Percentiles rank a stretch among this genome's conserved stretches.
These are phyloP conservation scores for Teunomyces kruisii DNA, from an alignment of 805 yeast genomes.

Conservation along the genomic window DNA sequence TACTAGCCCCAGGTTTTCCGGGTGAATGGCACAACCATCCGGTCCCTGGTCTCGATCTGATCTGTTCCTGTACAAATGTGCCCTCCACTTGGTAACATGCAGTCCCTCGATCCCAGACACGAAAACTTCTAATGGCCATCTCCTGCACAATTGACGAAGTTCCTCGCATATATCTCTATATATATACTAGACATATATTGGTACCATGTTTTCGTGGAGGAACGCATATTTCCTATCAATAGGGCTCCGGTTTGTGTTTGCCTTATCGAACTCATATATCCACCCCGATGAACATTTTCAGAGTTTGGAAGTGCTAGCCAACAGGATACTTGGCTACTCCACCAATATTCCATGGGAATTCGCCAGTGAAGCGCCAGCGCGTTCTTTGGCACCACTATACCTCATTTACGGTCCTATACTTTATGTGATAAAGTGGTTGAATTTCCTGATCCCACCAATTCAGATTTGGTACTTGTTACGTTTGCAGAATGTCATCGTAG, in stretches of 20 bases:
- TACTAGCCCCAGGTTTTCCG: no score
- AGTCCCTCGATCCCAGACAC: no score
- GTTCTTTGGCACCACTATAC: slow-evolving; percentile 72
- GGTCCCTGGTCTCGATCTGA: no score
- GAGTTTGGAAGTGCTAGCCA: slow-evolving; percentile 70
- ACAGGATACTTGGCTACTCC: slow-evolving; percentile 44
- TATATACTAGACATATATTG: no score
- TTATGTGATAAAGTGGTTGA: slow-evolving; percentile 26
- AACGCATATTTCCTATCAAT: slow-evolving; percentile 43
- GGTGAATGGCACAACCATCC: no score
- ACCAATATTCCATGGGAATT: slow-evolving; percentile 83
- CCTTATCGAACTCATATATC: slow-evolving; percentile 75
- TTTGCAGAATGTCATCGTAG: slow-evolving; percentile 43
- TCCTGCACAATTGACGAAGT: background rate
- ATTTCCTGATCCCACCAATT: slow-evolving; percentile 44
- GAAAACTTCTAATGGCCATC: background rate
- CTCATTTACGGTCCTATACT: slow-evolving; percentile 68
- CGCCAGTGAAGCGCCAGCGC: slow-evolving; percentile 50
- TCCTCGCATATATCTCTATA: slow-evolving; percentile 10
- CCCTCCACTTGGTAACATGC: no score
- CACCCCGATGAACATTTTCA: slow-evolving; percentile 99
- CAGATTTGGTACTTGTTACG: slow-evolving; percentile 55
- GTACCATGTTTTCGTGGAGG: slow-evolving; percentile 42
- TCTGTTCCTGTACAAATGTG: background rate
- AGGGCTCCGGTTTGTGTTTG: slow-evolving; percentile 52